Evolutionary conservation across 2,329 filamentous ascomycete genomes (phyloP), one percentile per base, ranked within the genome.

Genomic region (Verruconis gallopava): DNA sequence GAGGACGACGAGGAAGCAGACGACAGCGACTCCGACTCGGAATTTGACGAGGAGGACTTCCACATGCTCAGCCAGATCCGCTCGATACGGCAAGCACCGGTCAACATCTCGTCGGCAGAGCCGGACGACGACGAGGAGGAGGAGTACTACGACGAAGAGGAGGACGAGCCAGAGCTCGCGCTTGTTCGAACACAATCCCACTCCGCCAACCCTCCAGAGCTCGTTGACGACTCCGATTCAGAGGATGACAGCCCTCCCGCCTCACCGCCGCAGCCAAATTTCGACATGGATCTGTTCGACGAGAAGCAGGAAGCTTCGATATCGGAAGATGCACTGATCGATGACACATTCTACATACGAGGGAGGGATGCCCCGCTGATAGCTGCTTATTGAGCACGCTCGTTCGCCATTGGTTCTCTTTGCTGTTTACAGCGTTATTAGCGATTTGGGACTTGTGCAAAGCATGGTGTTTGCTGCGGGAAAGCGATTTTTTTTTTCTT

Each of bases 1-100:
- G 77, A 85, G 47, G 79, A 85, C 50, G 78, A 74, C 67, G 68
- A 77, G 47, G 71, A 71, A 49, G 53, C 53, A 14, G 66, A 69
- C 50, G 61, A 56, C 21, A 71, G 74, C 42, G 59, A 62, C 44
- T 55, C 54, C 15, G 66, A 69, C 50, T 62, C 56, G 21, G 71
- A 75, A 42, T 68, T 62, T 5, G 70, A 73, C 44, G 67, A 70
- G 44, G 66, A 69, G 48, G 62, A 61, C 69, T 62, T 60, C 48
- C 62, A 66, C 51, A 62, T 65, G 55, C 56, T 65, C 47, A 51
- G 62, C 17, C 52, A 64, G 36, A 47, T 57, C 41, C 57, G 62
- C 46, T 57, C 56, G 50, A 55, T 67, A 40, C 52, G 53, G 37
- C 57, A 59, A 46, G 51, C 64, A 50, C 59, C 59, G 17, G 56